Percentiles rank a stretch among this genome's conserved stretches.
Evolutionary conservation across 805 yeast species (phyloP).

Genomic region (Candida sanyiensis): DNA sequence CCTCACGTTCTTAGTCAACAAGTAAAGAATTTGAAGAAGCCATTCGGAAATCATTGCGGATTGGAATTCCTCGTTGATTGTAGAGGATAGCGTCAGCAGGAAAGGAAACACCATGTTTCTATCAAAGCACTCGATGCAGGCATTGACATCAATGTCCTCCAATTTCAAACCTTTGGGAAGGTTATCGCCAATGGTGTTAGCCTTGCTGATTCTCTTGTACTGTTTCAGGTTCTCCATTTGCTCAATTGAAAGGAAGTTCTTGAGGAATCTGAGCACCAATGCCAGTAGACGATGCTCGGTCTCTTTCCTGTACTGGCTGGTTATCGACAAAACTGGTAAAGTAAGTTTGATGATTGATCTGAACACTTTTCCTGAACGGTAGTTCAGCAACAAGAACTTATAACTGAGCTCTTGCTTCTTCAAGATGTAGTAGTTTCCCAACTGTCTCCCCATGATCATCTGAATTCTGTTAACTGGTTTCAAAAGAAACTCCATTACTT

Average conservation of each 20-base stretch:
- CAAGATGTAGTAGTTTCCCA: slow-evolving; percentile 50
- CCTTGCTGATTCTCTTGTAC: slow-evolving; percentile 34
- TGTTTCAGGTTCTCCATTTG: slow-evolving; percentile 52
- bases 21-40: slow-evolving; percentile 64
- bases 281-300: slow-evolving; percentile 70
- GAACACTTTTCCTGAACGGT: slow-evolving; percentile 55
- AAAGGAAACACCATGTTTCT: slow-evolving; percentile 69
- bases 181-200: slow-evolving; percentile 26
- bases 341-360: slow-evolving; percentile 67
- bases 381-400: slow-evolving; percentile 59
- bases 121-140: slow-evolving; percentile 53
- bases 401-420: slow-evolving; percentile 64
- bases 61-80: slow-evolving; percentile 60
- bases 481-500: slow-evolving; percentile 75
- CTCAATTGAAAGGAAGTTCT: slow-evolving; percentile 75
- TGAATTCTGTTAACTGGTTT: slow-evolving; percentile 72
- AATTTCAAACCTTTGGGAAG: slow-evolving; percentile 51
- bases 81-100: slow-evolving; percentile 62
- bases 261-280: slow-evolving; percentile 63
- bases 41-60: slow-evolving; percentile 53
- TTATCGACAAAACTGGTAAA: slow-evolving; percentile 49
- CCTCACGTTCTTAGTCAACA: slow-evolving; percentile 53
- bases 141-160: slow-evolving; percentile 64
- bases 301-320: slow-evolving; percentile 51
- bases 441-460: slow-evolving; percentile 47